Percentiles rank a stretch among this genome's conserved stretches.
These are phyloP conservation scores for Tetrapyrgos nigripes DNA, from an alignment of 1,284 basidiomycete genomes.

Conservation along the genomic window DNA sequence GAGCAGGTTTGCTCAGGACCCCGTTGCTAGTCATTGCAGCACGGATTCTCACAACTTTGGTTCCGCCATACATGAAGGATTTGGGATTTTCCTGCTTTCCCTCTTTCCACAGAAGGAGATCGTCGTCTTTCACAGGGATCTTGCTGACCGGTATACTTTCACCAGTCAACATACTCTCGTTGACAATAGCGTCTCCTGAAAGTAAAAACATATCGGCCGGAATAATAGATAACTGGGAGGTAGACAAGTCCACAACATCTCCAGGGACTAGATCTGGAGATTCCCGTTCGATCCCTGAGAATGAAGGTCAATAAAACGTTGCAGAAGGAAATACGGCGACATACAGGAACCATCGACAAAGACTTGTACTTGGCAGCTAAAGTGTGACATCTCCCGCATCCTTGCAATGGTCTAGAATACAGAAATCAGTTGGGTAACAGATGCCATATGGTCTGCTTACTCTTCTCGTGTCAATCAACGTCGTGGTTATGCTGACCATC, in stretches of 20 bases:
- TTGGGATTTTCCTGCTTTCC: slow-evolving; percentile 81
- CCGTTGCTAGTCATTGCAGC: slow-evolving; percentile 64
- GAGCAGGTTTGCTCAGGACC: slow-evolving; percentile 66
- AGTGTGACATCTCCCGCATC: slow-evolving; percentile 97
- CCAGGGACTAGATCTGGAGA: slow-evolving; percentile 91
- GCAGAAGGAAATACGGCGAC: slow-evolving; percentile 27
- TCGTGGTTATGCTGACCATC: slow-evolving; percentile 84
- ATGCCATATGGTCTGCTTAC: slow-evolving; percentile 40
- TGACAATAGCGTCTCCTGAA: slow-evolving; percentile 96
- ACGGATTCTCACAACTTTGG: slow-evolving; percentile 91
- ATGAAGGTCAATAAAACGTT: slow-evolving; percentile 8
- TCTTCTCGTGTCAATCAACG: slow-evolving; percentile 92
- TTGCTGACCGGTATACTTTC: slow-evolving; percentile 96
- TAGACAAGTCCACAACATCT: slow-evolving; percentile 90
- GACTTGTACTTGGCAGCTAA: slow-evolving; percentile 83
- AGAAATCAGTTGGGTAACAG: neutral
- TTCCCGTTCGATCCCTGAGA: slow-evolving; percentile 72
- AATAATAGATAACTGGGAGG: slow-evolving; percentile 76
- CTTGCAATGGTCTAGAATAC: slow-evolving; percentile 79
- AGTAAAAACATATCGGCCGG: slow-evolving; percentile 94
- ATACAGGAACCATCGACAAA: slow-evolving; percentile 79
- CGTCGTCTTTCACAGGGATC: slow-evolving; percentile 76
- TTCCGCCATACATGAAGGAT: slow-evolving; percentile 92
- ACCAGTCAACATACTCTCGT: slow-evolving; percentile 98
- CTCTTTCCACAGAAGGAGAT: slow-evolving; percentile 74